Conservation (phyloP, 148 eudicot genomes). For the Spergularia bocconei region DNA sequence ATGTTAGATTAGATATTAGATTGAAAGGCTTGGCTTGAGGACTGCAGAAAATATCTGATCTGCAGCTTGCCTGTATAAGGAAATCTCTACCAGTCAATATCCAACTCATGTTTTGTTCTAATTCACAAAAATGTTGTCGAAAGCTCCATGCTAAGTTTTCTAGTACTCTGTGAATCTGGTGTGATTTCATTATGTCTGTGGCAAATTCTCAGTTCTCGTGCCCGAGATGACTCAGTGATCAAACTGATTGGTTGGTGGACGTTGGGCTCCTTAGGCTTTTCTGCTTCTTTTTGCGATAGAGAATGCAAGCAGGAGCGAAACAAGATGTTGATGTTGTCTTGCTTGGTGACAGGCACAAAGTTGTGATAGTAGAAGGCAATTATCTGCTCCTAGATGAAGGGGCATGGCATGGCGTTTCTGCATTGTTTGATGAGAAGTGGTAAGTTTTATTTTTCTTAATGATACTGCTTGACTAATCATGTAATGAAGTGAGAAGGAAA, state of each 20-base stretch:
- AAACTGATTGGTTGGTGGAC: background rate
- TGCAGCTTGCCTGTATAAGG: too few relatives aligned
- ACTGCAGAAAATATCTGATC: too few relatives aligned
- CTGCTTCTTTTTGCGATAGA: background rate
- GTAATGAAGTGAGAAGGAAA: background rate
- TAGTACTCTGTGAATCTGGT: too few relatives aligned
- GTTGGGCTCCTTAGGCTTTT: background rate
- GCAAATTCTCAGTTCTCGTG: background rate
- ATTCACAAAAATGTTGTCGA: too few relatives aligned
- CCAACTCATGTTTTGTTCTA: too few relatives aligned
- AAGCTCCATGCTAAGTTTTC: too few relatives aligned
- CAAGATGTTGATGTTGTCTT: background rate
- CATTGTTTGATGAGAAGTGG: constrained; percentile 88
- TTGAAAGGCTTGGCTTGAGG: too few relatives aligned
- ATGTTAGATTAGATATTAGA: too few relatives aligned
- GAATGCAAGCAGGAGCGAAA: background rate
- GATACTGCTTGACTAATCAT: constrained; percentile 3
- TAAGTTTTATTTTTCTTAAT: constrained; percentile 27
- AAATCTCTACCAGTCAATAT: too few relatives aligned
- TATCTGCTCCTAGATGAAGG: constrained; percentile 79
- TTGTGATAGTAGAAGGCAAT: constrained; percentile 92
- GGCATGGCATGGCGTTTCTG: constrained; percentile 75
- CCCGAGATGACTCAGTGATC: background rate
- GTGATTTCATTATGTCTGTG: too few relatives aligned
- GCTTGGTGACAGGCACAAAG: constrained; percentile 72